These are phyloP conservation scores for Euptelea pleiosperma DNA, from an alignment of 164 flowering plant genomes.

Conservation along the genomic window DNA sequence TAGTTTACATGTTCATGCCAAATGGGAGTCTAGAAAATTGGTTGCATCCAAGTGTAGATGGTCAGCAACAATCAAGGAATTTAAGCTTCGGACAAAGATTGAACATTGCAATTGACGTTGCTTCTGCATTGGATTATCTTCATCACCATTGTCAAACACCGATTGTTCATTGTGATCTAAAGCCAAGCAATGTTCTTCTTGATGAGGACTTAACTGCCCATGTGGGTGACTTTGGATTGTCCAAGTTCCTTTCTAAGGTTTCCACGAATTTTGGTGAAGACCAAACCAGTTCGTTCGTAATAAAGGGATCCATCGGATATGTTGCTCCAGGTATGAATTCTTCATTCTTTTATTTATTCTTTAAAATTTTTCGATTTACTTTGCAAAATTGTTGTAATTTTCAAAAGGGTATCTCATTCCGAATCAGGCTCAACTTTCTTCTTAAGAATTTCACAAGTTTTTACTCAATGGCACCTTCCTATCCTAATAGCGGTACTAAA, in stretches of 20 bases:
- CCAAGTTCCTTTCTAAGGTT: background rate
- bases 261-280: background rate
- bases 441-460: too few relatives aligned
- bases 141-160: conserved; percentile 2
- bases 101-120: conserved; percentile 6
- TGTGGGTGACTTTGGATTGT: conserved; percentile 12
- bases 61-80: background rate
- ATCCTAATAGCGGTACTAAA: too few relatives aligned
- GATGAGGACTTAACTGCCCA: conserved; percentile 10
- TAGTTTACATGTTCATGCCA: conserved; percentile 5
- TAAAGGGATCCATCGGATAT: conserved; percentile 8
- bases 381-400: too few relatives aligned
- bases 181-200: conserved; percentile 12
- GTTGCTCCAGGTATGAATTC: too few relatives aligned
- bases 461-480: too few relatives aligned
- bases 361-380: too few relatives aligned
- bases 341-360: too few relatives aligned
- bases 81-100: conserved; percentile 2
- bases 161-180: conserved; percentile 9
- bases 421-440: too few relatives aligned
- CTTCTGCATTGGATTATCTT: conserved; percentile 6
- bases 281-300: background rate
- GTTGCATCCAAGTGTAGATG: background rate
- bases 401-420: too few relatives aligned
- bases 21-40: conserved; percentile 9